Percentiles rank a stretch among this genome's conserved stretches.
Evolutionary conservation across 2,329 filamentous ascomycete genomes (phyloP).

Genomic region (Diaporthe ilicicola): DNA sequence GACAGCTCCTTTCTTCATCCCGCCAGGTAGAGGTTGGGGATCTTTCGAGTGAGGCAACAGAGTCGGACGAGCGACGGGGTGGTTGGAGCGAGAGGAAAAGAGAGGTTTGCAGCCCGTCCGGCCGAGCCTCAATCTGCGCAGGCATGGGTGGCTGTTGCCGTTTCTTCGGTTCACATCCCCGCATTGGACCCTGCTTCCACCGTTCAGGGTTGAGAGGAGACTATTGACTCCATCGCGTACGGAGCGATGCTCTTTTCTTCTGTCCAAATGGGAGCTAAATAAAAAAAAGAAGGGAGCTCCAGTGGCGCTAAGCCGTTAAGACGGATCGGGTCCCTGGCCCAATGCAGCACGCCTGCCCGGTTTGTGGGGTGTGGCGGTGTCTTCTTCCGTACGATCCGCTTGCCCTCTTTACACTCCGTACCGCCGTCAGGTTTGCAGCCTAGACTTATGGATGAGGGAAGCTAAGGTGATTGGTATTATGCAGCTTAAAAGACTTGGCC

Average conservation of each 20-base stretch:
- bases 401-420: background rate
- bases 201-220: background rate
- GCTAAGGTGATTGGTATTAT: background rate
- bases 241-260: background rate
- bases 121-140: background rate
- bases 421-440: background rate
- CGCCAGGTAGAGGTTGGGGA: background rate
- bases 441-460: background rate
- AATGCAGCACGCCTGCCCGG: background rate
- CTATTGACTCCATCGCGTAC: background rate
- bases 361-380: background rate
- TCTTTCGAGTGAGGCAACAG: background rate
- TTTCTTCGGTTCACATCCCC: background rate
- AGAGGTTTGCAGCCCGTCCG: background rate
- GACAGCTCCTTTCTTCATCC: background rate
- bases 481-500: background rate
- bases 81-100: background rate
- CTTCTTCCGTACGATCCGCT: background rate
- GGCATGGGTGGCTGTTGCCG: background rate
- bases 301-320: background rate
- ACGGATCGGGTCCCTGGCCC: slow-evolving; percentile 8
- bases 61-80: background rate
- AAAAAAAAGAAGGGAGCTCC: background rate
- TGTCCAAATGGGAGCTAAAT: background rate
- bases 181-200: background rate